Conservation (phyloP, 2,329 filamentous ascomycete genomes). For the Periglandula ipomoeae region DNA sequence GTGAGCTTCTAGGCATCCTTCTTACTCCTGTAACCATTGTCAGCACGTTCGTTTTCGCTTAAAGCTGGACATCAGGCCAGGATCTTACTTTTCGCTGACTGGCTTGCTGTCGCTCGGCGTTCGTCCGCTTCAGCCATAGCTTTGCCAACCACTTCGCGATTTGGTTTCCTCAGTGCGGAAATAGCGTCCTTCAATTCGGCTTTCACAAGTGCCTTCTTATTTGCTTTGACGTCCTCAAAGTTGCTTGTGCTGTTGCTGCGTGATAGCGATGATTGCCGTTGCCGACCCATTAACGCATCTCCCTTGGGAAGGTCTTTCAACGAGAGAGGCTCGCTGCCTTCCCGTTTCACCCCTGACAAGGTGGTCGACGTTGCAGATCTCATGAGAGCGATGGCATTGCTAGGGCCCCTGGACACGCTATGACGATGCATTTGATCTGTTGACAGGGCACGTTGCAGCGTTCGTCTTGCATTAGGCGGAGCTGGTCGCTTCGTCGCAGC, state of each 20-base stretch:
- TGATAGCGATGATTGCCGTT: constrained; percentile 29
- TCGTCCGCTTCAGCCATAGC: constrained; percentile 60
- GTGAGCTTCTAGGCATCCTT: constrained; percentile 35
- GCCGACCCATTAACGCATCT: constrained; percentile 27
- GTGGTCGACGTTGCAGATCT: constrained; percentile 58
- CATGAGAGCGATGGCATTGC: constrained; percentile 52
- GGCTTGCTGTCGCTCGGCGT: constrained; percentile 40
- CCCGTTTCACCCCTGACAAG: constrained; percentile 55
- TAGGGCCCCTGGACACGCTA: constrained; percentile 47
- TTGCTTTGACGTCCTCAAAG: constrained; percentile 47
- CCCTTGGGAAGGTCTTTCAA: constrained; percentile 39
- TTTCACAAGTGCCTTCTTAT: constrained; percentile 57
- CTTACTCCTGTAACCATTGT: constrained; percentile 36
- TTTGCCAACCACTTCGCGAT: constrained; percentile 59
- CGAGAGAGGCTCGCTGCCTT: constrained; percentile 51
- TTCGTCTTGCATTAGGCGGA: constrained; percentile 34
- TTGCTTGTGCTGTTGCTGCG: constrained; percentile 39
- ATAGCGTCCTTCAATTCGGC: constrained; percentile 68
- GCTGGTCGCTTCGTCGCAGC: constrained; percentile 39
- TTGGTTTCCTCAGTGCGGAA: constrained; percentile 63
- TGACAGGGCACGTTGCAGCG: constrained; percentile 53
- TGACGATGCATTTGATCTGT: constrained; percentile 46
- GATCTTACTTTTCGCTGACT: constrained; percentile 40
- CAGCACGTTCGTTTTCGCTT: too few species aligned
- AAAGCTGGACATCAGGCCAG: too few species aligned